Percentiles rank a stretch among this genome's conserved stretches.
These are phyloP conservation scores for Myrica gale DNA, from an alignment of 306 rosid genomes.

Conservation along the genomic window DNA sequence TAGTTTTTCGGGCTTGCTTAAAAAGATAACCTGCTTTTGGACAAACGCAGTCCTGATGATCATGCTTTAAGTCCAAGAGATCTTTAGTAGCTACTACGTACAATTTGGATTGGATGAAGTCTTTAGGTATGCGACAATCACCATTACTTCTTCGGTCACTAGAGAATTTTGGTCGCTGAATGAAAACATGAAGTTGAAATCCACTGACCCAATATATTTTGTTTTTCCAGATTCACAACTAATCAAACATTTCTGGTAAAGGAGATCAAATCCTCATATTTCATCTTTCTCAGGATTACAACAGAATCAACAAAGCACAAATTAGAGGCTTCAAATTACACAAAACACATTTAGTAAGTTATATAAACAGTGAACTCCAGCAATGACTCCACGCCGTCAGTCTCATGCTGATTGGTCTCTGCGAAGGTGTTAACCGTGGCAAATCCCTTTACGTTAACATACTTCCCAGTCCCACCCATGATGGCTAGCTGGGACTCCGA, in stretches of 20 bases:
- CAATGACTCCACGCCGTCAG: conserved; percentile 29
- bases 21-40: too few relatives aligned
- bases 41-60: too few relatives aligned
- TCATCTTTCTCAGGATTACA: background rate
- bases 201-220: background rate
- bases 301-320: background rate
- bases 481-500: conserved; percentile 17
- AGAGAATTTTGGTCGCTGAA: too few relatives aligned
- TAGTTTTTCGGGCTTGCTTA: too few relatives aligned
- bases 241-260: background rate
- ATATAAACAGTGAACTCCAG: conserved; percentile 32
- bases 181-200: too few relatives aligned
- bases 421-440: conserved; percentile 20
- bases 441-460: conserved; percentile 15
- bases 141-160: too few relatives aligned
- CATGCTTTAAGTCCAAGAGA: too few relatives aligned
- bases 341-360: conserved; percentile 11
- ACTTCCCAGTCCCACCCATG: conserved; percentile 30
- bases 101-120: too few relatives aligned
- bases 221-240: background rate
- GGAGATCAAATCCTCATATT: background rate
- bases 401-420: conserved; percentile 31
- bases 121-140: too few relatives aligned
- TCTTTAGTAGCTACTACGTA: too few relatives aligned
- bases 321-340: background rate